Evolutionary conservation across 257 asterid genomes (phyloP).

Genomic region (Solanum bukasovii): DNA sequence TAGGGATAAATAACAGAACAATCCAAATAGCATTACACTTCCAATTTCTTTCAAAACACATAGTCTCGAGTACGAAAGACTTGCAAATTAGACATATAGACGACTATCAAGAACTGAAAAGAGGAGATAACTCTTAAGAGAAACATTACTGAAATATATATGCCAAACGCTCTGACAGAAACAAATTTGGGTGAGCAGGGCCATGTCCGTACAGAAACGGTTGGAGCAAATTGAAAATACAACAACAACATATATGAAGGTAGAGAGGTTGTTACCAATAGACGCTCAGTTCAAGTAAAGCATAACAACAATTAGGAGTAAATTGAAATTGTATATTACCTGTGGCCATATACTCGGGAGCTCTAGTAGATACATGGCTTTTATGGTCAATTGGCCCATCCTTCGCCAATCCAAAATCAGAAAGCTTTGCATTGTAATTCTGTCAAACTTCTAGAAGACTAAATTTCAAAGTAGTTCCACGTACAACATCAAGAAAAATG

Average conservation of each 20-base stretch:
- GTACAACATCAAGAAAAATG: conserved; percentile 28
- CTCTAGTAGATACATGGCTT: conserved; percentile 32
- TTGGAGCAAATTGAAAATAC: background rate
- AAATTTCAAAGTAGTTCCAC: background rate
- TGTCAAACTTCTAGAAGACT: background rate
- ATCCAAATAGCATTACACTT: background rate
- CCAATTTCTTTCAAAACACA: background rate
- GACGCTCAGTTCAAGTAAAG: background rate
- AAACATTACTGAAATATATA: background rate
- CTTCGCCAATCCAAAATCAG: conserved; percentile 36
- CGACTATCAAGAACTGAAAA: background rate
- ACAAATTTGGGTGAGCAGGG: background rate
- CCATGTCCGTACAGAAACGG: background rate
- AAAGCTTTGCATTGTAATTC: conserved; percentile 35
- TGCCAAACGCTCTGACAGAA: background rate
- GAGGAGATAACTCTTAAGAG: background rate
- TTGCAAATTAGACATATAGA: background rate
- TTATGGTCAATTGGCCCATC: conserved; percentile 32
- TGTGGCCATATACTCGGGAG: conserved; percentile 32
- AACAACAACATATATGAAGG: background rate
- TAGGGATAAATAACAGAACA: background rate
- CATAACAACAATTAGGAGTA: background rate
- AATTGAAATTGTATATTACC: conserved; percentile 5
- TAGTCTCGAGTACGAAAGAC: background rate
- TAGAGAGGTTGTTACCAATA: background rate